A percentile compares a stretch with the other conserved stretches of the same genome.
These are phyloP conservation scores for Rheum nobile DNA, from an alignment of 148 eudicot genomes.

Conservation along the genomic window DNA sequence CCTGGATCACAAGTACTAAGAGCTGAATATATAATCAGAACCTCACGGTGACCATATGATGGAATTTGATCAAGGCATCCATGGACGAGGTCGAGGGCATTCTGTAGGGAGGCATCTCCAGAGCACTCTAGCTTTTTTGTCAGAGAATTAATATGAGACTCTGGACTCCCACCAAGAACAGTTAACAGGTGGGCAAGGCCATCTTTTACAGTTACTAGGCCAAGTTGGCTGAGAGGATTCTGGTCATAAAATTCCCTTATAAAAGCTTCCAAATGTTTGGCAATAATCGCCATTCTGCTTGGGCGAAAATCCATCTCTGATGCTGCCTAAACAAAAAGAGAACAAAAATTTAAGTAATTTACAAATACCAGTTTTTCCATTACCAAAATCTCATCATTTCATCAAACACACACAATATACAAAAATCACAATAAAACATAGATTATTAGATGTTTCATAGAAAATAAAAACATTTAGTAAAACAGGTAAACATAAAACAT, in stretches of 20 bases:
- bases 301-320: too few relatives aligned
- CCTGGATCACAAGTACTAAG: too few relatives aligned
- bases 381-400: too few relatives aligned
- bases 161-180: slow-evolving; percentile 93
- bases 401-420: too few relatives aligned
- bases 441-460: too few relatives aligned
- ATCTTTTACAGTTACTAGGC: slow-evolving; percentile 61
- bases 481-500: too few relatives aligned
- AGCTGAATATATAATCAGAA: too few relatives aligned
- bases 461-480: too few relatives aligned
- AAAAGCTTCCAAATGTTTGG: slow-evolving; percentile 73
- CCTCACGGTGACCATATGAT: slow-evolving; percentile 93
- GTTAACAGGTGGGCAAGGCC: slow-evolving; percentile 77
- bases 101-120: slow-evolving; percentile 85
- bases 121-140: slow-evolving; percentile 75
- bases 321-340: slow-evolving; percentile 47
- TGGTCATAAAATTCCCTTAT: slow-evolving; percentile 89
- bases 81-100: slow-evolving; percentile 74
- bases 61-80: slow-evolving; percentile 61
- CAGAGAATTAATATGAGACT: slow-evolving; percentile 80
- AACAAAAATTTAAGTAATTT: too few relatives aligned
- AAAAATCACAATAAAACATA: too few relatives aligned
- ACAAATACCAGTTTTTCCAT: too few relatives aligned
- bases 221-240: slow-evolving; percentile 86
- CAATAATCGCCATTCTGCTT: slow-evolving; percentile 74